Evolutionary conservation across 2,329 filamentous ascomycete species (phyloP).

Genomic region (Pseudogymnoascus sp.): DNA sequence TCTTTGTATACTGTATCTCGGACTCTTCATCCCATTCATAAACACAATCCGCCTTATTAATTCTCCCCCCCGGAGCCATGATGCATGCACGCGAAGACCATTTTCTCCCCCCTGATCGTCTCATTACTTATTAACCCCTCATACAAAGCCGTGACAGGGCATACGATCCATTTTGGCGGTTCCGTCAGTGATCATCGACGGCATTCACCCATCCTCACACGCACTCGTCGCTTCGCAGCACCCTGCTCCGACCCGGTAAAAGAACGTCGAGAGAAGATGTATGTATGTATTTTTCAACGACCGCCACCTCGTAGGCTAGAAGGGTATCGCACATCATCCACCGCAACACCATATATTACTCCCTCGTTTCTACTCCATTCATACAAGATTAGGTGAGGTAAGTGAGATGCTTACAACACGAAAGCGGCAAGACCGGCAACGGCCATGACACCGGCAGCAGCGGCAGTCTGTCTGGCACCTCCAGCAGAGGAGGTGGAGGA

Average conservation of each 20-base stretch:
- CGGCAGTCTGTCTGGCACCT: conserved; percentile 3
- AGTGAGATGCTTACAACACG: conserved; percentile 3
- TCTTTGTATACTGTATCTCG: background rate
- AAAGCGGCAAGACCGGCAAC: conserved; percentile 4
- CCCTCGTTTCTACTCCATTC: background rate
- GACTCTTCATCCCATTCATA: background rate
- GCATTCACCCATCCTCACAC: background rate
- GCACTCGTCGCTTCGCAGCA: background rate
- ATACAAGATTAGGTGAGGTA: background rate
- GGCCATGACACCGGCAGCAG: conserved; percentile 7
- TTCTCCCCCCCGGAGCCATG: background rate
- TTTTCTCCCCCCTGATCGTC: background rate
- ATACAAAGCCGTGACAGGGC: background rate
- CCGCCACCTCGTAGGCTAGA: background rate
- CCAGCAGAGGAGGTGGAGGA: conserved; percentile 12
- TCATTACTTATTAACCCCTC: background rate
- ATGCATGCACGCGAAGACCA: background rate
- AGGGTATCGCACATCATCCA: conserved; percentile 1
- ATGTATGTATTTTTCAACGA: background rate
- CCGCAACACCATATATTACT: background rate
- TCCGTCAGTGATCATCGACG: conserved; percentile 1
- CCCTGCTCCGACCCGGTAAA: background rate
- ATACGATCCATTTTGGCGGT: background rate
- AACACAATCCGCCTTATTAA: background rate
- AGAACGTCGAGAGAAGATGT: conserved; percentile 2